phyloP scores from a whole-genome alignment of 164 flowering plant species.

The Chloranthus sessilifolius region DNA sequence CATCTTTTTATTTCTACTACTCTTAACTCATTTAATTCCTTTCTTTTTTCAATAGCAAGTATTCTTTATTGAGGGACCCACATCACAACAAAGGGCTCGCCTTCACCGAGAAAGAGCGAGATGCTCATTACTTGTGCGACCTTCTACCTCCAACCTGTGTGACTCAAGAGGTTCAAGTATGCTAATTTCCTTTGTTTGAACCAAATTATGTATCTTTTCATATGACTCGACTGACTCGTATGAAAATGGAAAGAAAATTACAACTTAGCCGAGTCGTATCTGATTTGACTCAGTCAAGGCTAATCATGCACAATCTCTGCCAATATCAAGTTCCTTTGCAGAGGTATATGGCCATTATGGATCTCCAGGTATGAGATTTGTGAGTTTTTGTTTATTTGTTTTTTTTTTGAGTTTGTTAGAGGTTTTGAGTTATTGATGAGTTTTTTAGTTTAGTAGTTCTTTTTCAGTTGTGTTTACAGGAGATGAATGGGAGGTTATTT shows the following conservation, averaged over 20 bases:
- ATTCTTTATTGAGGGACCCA: too few relatives aligned
- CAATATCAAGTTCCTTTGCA: slow-evolving; percentile 70
- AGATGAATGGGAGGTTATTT: slow-evolving; percentile 58
- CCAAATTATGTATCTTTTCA: too few relatives aligned
- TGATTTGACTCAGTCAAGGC: too few relatives aligned
- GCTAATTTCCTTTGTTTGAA: slow-evolving; percentile 13
- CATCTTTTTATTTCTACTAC: too few relatives aligned
- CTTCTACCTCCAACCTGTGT: slow-evolving; percentile 56
- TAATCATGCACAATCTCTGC: too few relatives aligned
- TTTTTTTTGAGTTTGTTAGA: too few relatives aligned
- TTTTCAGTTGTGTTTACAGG: slow-evolving; percentile 28
- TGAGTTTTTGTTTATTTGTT: background rate
- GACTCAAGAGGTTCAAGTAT: slow-evolving; percentile 53
- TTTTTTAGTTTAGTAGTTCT: slow-evolving; percentile 2
- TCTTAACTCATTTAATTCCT: too few relatives aligned
- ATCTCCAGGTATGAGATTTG: slow-evolving; percentile 54
- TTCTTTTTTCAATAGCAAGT: too few relatives aligned
- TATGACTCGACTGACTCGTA: too few relatives aligned
- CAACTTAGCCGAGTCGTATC: too few relatives aligned
- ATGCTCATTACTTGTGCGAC: slow-evolving; percentile 69
- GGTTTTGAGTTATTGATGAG: too few relatives aligned
- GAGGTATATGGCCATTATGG: slow-evolving; percentile 67
- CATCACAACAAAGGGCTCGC: slow-evolving; percentile 74
- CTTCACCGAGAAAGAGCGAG: slow-evolving; percentile 61
- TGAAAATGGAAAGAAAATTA: too few relatives aligned